Conservation (phyloP, 2,329 filamentous ascomycete species). For the Colletotrichum liriopes region DNA sequence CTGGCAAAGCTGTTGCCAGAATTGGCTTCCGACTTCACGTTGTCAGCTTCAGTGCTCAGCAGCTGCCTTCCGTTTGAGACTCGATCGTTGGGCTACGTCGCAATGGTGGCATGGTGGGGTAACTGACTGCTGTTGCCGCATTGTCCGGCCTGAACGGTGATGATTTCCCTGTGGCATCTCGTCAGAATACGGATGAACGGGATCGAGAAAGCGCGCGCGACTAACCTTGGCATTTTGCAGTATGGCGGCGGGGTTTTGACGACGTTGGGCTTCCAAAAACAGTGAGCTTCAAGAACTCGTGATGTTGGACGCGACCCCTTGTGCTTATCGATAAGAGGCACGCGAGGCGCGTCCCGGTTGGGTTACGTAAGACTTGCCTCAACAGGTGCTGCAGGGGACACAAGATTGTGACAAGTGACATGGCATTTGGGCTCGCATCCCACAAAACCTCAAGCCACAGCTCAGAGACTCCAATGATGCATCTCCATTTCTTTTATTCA, state of each 20-base stretch:
- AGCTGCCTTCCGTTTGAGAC: constrained; percentile 1
- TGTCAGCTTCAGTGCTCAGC: constrained; percentile 50
- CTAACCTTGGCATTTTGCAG: constrained; percentile 43
- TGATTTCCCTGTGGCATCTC: constrained; percentile 85
- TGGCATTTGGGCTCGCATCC: neutral
- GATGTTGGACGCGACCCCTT: constrained; percentile 40
- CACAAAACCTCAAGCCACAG: constrained; percentile 3
- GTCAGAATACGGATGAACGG: neutral
- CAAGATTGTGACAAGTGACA: neutral
- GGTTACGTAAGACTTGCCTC: neutral
- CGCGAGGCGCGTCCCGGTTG: constrained; percentile 34
- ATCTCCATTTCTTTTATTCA: constrained; percentile 40
- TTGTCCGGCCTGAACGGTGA: constrained; percentile 98
- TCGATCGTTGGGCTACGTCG: constrained; percentile 2
- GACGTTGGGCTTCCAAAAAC: constrained; percentile 33
- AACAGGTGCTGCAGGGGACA: neutral
- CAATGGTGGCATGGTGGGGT: constrained; percentile 33
- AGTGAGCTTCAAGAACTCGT: constrained; percentile 21
- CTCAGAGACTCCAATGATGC: constrained; percentile 11
- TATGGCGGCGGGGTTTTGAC: constrained; percentile 26
- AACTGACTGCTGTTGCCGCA: constrained; percentile 98
- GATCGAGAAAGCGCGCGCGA: neutral
- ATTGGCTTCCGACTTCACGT: constrained; percentile 88
- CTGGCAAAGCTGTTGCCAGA: constrained; percentile 98
- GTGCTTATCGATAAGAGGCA: constrained; percentile 44